Evolutionary conservation across 148 eudicot species (phyloP).

Genomic region (Polygonum aviculare): DNA sequence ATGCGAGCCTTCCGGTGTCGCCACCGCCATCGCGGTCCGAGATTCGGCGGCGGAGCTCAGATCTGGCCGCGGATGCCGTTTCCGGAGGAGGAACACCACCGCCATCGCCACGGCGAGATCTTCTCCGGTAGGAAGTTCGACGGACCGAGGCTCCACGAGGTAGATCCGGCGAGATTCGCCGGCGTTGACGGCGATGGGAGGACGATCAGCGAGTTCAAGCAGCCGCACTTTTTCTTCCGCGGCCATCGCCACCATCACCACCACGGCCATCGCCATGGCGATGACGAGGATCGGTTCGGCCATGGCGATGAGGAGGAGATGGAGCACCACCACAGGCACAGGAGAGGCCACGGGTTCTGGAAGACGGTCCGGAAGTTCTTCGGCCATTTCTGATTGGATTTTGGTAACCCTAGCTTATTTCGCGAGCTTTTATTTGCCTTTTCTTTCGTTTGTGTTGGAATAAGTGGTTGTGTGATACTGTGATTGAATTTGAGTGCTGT

Average conservation of each 20-base stretch:
- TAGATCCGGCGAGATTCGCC: not conserved
- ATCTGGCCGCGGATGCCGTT: constrained; percentile 2
- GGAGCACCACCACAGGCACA: constrained; percentile 9
- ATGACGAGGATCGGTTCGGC: not conserved
- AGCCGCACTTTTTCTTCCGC: constrained; percentile 8
- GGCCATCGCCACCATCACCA: constrained; percentile 2
- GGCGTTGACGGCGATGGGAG: not conserved
- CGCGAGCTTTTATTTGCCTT: not conserved
- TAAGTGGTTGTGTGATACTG: not conserved
- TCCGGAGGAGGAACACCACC: not conserved
- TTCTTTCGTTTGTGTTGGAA: not conserved
- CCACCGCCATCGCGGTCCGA: not conserved
- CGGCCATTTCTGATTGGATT: not conserved
- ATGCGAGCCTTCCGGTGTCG: not conserved
- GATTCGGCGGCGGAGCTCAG: constrained; percentile 2
- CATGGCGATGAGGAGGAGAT: not conserved
- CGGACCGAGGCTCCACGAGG: not conserved
- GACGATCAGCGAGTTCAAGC: constrained; percentile 7
- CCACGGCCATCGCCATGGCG: not conserved
- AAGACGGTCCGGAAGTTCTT: constrained; percentile 1
- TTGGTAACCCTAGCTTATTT: not conserved
- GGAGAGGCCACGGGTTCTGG: constrained; percentile 2
- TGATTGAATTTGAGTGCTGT: not conserved
- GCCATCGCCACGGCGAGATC: not conserved
- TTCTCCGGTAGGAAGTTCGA: not conserved